Conservation (phyloP, 192 early-diverging fungal species). For the Paraglomus occultum region DNA sequence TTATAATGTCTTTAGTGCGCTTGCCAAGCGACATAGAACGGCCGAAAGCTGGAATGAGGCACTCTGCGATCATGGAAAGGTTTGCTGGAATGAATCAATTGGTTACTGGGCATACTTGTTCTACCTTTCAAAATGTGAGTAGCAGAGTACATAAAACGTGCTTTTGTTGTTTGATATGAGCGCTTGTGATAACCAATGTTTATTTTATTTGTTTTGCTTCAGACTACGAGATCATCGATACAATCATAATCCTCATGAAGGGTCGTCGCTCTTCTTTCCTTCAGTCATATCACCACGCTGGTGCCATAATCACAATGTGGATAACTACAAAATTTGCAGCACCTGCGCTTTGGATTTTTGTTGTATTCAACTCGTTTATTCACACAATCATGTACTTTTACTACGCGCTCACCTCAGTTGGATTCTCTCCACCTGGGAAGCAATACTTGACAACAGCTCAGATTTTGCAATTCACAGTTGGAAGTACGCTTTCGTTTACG, state of each 20-base stretch:
- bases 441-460: slow-evolving; percentile 77
- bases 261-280: slow-evolving; percentile 73
- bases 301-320: slow-evolving; percentile 83
- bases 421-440: slow-evolving; percentile 77
- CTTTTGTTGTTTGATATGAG: not conserved
- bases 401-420: slow-evolving; percentile 74
- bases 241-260: slow-evolving; percentile 80
- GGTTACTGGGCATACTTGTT: slow-evolving; percentile 84
- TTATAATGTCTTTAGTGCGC: slow-evolving; percentile 53
- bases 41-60: too few relatives aligned
- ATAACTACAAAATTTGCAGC: slow-evolving; percentile 65
- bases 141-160: not conserved
- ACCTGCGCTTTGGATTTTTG: slow-evolving; percentile 81
- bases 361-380: slow-evolving; percentile 81
- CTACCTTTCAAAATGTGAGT: slow-evolving; percentile 74
- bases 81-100: slow-evolving; percentile 67
- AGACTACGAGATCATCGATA: slow-evolving; percentile 85
- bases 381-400: slow-evolving; percentile 88
- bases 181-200: not conserved
- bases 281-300: slow-evolving; percentile 86
- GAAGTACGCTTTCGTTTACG: slow-evolving; percentile 66
- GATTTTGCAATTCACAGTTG: slow-evolving; percentile 83
- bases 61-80: slow-evolving; percentile 58
- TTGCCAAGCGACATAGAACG: slow-evolving; percentile 38
- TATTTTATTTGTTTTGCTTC: slow-evolving; percentile 18